phyloP scores from a whole-genome alignment of 352 stramenopile genomes.

The Phytophthora ohioensis region DNA sequence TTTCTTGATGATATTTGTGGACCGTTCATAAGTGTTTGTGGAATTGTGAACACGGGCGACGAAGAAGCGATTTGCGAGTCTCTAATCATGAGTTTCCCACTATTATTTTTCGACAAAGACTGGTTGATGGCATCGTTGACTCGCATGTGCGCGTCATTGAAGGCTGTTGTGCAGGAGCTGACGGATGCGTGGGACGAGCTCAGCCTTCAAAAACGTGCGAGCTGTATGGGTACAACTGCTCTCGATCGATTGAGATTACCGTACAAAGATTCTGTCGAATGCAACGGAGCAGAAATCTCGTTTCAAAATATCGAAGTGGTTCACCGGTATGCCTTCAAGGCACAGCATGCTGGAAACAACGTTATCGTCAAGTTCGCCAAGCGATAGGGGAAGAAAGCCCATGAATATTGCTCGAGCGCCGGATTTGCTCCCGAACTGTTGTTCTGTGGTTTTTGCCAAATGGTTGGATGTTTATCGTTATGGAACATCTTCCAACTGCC shows the following conservation, averaged over 20 bases:
- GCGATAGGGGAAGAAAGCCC: too few species aligned
- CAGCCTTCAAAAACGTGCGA: background rate
- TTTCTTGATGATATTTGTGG: constrained; percentile 41
- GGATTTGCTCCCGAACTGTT: background rate
- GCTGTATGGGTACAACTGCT: background rate
- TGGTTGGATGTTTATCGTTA: constrained; percentile 43
- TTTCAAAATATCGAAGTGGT: constrained; percentile 35
- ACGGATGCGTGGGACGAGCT: constrained; percentile 20
- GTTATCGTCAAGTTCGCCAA: too few species aligned
- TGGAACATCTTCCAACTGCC: constrained; percentile 26
- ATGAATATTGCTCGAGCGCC: too few species aligned
- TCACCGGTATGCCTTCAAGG: background rate
- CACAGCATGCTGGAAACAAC: background rate
- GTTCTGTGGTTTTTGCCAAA: constrained; percentile 5
- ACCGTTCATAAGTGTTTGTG: constrained; percentile 33
- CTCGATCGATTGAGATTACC: constrained; percentile 32
- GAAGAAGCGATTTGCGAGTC: constrained; percentile 37
- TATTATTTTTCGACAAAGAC: constrained; percentile 37
- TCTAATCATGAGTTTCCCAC: constrained; percentile 27
- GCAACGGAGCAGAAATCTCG: constrained; percentile 14
- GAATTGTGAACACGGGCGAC: constrained; percentile 33
- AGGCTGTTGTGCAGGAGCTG: constrained; percentile 27
- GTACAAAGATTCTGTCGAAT: constrained; percentile 35
- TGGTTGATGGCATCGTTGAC: constrained; percentile 24
- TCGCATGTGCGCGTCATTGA: constrained; percentile 32